Evolutionary conservation across 805 yeast species (phyloP).

Genomic region (Phaffomyces opuntiae): DNA sequence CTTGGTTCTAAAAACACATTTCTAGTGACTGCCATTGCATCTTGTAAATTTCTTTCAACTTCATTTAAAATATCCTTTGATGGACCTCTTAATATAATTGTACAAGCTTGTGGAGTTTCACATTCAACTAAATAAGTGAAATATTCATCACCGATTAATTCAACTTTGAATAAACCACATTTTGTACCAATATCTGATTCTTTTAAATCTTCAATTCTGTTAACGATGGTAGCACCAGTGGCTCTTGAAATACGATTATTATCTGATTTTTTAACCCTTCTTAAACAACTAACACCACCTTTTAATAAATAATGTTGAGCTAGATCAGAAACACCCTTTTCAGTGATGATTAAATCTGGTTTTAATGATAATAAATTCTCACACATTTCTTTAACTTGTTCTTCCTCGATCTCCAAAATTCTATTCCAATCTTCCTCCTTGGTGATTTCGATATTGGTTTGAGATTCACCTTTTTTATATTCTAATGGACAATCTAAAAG

Average conservation of each 20-base stretch:
- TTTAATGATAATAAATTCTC: slow-evolving; percentile 76
- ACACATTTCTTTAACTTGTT: slow-evolving; percentile 84
- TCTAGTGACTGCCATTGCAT: slow-evolving; percentile 96
- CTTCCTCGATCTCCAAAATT: slow-evolving; percentile 93
- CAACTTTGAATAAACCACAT: slow-evolving; percentile 90
- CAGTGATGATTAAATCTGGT: slow-evolving; percentile 94
- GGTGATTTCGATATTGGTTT: slow-evolving; percentile 94
- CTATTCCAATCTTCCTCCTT: slow-evolving; percentile 96
- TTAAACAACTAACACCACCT: slow-evolving; percentile 85
- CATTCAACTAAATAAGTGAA: slow-evolving; percentile 81
- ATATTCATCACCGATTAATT: slow-evolving; percentile 95
- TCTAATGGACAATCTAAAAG: slow-evolving; percentile 94
- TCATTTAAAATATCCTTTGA: slow-evolving; percentile 95
- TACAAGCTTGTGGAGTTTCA: slow-evolving; percentile 85
- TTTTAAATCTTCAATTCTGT: slow-evolving; percentile 88
- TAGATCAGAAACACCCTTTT: slow-evolving; percentile 95
- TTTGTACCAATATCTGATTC: slow-evolving; percentile 83
- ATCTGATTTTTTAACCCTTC: slow-evolving; percentile 94
- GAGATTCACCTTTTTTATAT: slow-evolving; percentile 98
- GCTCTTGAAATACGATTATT: slow-evolving; percentile 95
- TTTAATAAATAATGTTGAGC: slow-evolving; percentile 95
- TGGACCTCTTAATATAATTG: slow-evolving; percentile 89
- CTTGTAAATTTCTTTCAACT: slow-evolving; percentile 93
- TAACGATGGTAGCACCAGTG: slow-evolving; percentile 95
- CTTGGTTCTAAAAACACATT: slow-evolving; percentile 93